A percentile compares a stretch with the other conserved stretches of the same genome.
Evolutionary conservation across 2,329 filamentous ascomycete genomes (phyloP).

Genomic region (Pyricularia sp.): DNA sequence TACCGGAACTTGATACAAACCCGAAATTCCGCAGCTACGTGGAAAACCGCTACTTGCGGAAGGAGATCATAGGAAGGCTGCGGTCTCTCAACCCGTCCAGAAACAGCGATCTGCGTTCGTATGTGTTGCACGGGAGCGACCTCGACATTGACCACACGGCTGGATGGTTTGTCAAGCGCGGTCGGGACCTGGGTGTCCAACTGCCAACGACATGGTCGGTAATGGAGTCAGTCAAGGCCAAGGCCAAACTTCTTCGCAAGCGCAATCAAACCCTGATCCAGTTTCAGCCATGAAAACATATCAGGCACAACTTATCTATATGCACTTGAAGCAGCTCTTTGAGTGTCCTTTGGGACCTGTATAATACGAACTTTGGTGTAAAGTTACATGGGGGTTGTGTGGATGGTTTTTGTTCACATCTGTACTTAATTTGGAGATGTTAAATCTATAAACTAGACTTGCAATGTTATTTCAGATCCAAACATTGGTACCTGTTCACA

Average conservation of each 20-base stretch:
- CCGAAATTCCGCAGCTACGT: conserved; percentile 47
- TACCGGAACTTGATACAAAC: conserved; percentile 64
- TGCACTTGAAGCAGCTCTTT: neutral
- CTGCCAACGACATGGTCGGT: conserved; percentile 66
- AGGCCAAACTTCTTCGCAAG: conserved; percentile 26
- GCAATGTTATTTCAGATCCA: neutral
- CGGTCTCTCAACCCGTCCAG: conserved; percentile 18
- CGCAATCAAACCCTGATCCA: neutral
- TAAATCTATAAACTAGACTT: neutral
- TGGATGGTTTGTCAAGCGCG: conserved; percentile 73
- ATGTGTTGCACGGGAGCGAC: conserved; percentile 48
- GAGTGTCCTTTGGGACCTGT: neutral
- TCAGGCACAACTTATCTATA: neutral
- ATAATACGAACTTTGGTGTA: neutral
- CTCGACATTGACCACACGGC: conserved; percentile 82
- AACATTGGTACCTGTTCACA: neutral
- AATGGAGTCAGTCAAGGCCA: conserved; percentile 63
- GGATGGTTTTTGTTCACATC: neutral
- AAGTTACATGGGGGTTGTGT: neutral
- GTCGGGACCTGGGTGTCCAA: conserved; percentile 61
- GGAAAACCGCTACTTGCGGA: conserved; percentile 51
- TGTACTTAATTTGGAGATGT: neutral
- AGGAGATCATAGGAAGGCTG: conserved; percentile 46
- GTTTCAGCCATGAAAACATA: neutral
- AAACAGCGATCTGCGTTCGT: conserved; percentile 56